Percentiles rank a stretch among this genome's conserved stretches.
Conservation (phyloP, 2,329 filamentous ascomycete species). For the Fonsecaea nubica region DNA sequence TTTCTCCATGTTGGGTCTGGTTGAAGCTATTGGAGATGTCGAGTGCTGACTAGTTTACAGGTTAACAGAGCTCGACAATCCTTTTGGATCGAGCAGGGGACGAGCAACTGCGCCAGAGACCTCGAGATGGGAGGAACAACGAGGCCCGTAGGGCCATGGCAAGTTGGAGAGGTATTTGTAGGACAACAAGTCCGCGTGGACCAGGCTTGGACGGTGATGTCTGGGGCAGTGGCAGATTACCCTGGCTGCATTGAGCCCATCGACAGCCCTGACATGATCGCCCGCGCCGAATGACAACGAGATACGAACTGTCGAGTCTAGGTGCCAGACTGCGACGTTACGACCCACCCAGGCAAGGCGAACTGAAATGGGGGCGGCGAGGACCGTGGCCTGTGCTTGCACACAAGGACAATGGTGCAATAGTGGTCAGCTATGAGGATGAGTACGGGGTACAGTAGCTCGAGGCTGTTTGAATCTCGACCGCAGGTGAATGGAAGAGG, state of each 20-base stretch:
- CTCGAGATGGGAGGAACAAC: constrained; percentile 2
- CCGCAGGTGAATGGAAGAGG: constrained; percentile 4
- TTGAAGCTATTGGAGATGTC: background rate
- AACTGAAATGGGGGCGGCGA: constrained; percentile 7
- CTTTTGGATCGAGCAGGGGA: background rate
- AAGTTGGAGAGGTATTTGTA: constrained; percentile 22
- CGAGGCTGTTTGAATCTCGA: constrained; percentile 7
- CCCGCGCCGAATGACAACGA: constrained; percentile 16
- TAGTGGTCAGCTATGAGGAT: background rate
- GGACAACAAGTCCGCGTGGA: constrained; percentile 10
- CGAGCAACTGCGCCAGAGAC: constrained; percentile 9
- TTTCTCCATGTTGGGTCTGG: constrained; percentile 32
- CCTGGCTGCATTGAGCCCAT: constrained; percentile 5
- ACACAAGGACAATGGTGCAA: constrained; percentile 4
- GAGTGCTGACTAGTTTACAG: background rate
- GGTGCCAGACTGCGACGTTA: constrained; percentile 24
- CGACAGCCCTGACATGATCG: constrained; percentile 18
- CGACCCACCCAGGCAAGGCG: constrained; percentile 20
- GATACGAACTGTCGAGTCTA: constrained; percentile 15
- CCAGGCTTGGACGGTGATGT: background rate
- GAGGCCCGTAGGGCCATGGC: constrained; percentile 1
- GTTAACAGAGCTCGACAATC: constrained; percentile 10
- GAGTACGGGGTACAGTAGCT: background rate
- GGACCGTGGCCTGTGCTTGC: constrained; percentile 1
- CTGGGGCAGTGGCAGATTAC: constrained; percentile 1